Evolutionary conservation across 495 filamentous ascomycete genomes (phyloP), one percentile per base, ranked within the genome.

Genomic region (Trichoderma reesei): DNA sequence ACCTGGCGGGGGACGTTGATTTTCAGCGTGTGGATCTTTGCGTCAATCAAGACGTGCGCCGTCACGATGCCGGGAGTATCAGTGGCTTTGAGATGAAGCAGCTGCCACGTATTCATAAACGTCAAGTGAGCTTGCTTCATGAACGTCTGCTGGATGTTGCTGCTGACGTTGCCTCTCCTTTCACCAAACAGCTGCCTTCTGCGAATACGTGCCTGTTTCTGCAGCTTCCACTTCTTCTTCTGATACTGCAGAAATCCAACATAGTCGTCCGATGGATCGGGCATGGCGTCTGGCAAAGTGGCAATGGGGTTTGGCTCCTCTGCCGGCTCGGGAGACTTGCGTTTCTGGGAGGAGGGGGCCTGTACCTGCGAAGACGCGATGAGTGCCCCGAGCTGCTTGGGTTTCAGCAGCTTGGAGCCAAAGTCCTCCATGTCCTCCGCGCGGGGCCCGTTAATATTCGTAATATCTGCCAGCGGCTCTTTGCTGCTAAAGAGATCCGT

Each of bases 151-250:
- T 93, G 89, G 69, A 98, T 86, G 26, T 88, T 86, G 72, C 89
- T 90, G 26, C 85, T 80, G 54, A 83, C 78, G 66, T 84, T 86
- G 11, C 81, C 82, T 59, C 89, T 87, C 18, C 77, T 75, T 67
- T 99, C 93, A 39, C 94, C 94, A 69, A 98, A 99, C 3, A 98
- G 79, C 70, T 99, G 94, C 48, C 92, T 84, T 56, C 94, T 84
- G 11, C 94, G 88, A 68, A 88, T 82, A 46, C 93, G 84, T 46
- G 94, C 92, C 73, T 96, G 90, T 70, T 90, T 95, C 72, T 99
- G 94, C 36, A 99, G 89, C 76, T 91, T 96, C 94, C 94, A 99
- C 73, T 99, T 99, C 76, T 91, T 85, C 75, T 99, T 99, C 71
- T 99, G 94, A 70, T 99, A 99, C 71, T 88, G 82, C 59, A 99